Evolutionary conservation across 202 grass and related monocot genomes (phyloP).

Genomic region (Digitaria exilis): DNA sequence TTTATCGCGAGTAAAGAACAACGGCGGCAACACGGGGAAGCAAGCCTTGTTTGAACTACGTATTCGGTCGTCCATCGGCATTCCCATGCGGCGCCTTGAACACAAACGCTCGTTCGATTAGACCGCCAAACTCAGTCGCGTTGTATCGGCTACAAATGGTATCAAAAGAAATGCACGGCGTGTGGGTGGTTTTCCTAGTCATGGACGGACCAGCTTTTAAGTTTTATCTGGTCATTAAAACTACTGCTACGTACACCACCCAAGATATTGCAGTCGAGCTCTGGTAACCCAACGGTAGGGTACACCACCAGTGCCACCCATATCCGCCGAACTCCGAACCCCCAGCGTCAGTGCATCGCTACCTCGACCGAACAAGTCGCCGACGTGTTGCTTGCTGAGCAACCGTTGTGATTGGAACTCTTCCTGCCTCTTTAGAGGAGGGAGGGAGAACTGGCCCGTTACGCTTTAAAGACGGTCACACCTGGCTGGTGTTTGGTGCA

Average conservation of each 20-base stretch:
- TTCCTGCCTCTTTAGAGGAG: neutral
- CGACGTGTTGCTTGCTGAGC: neutral
- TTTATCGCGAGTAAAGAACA: neutral
- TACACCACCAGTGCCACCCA: too few relatives aligned
- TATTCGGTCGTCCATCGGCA: neutral
- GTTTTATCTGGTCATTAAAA: too few relatives aligned
- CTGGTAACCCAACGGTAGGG: neutral
- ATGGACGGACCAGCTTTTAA: neutral
- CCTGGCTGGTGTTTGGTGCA: neutral
- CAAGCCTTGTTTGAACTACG: neutral
- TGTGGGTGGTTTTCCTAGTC: neutral
- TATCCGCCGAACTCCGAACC: neutral
- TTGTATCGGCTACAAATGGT: neutral
- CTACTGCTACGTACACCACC: too few relatives aligned
- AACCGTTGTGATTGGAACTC: neutral
- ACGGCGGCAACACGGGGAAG: neutral
- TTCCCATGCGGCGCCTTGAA: neutral
- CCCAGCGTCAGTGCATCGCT: neutral
- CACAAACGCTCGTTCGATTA: neutral
- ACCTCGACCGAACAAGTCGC: slow-evolving; percentile 13
- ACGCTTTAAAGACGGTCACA: slow-evolving; percentile 12
- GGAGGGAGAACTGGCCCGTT: neutral
- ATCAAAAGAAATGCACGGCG: neutral
- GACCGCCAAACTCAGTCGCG: neutral
- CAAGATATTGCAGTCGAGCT: neutral